Evolutionary conservation across 1,139 yeast species (phyloP).

Genomic region (Dujonia santamariae): DNA sequence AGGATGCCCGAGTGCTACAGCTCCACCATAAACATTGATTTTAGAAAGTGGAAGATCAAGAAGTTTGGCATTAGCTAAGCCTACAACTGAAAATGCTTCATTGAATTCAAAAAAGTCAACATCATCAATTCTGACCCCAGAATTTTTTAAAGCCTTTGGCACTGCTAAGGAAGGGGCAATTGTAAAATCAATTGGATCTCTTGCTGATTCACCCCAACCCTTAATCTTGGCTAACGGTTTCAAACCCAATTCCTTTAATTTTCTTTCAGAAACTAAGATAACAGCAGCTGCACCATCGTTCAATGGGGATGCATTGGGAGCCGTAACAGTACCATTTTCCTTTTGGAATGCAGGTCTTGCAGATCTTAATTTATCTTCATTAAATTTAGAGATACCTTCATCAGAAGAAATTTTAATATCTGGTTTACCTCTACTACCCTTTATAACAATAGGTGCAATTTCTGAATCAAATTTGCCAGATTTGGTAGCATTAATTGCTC

Average conservation of each 20-base stretch:
- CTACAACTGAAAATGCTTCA: slow-evolving; percentile 97
- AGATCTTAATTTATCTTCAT: slow-evolving; percentile 67
- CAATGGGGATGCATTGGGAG: slow-evolving; percentile 92
- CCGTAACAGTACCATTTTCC: slow-evolving; percentile 93
- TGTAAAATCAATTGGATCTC: slow-evolving; percentile 89
- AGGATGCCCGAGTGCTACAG: slow-evolving; percentile 97
- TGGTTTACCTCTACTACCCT: slow-evolving; percentile 93
- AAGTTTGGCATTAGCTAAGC: slow-evolving; percentile 82
- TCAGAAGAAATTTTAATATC: slow-evolving; percentile 68
- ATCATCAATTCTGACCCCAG: slow-evolving; percentile 55
- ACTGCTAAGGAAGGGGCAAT: slow-evolving; percentile 92
- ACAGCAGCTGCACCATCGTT: slow-evolving; percentile 98
- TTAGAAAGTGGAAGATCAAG: slow-evolving; percentile 62
- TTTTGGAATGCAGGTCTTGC: slow-evolving; percentile 93
- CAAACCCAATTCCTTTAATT: slow-evolving; percentile 78
- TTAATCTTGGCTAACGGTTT: slow-evolving; percentile 83
- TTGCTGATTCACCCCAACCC: slow-evolving; percentile 99
- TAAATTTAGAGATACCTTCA: slow-evolving; percentile 69
- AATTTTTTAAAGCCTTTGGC: slow-evolving; percentile 92
- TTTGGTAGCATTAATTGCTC: slow-evolving; percentile 76
- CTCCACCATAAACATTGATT: slow-evolving; percentile 96
- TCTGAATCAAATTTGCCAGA: slow-evolving; percentile 79
- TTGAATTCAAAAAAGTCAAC: slow-evolving; percentile 87
- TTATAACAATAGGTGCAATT: slow-evolving; percentile 81
- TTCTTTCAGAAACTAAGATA: slow-evolving; percentile 75